Conservation (phyloP, 1,139 yeast species). For the Hyphopichia fennica region DNA sequence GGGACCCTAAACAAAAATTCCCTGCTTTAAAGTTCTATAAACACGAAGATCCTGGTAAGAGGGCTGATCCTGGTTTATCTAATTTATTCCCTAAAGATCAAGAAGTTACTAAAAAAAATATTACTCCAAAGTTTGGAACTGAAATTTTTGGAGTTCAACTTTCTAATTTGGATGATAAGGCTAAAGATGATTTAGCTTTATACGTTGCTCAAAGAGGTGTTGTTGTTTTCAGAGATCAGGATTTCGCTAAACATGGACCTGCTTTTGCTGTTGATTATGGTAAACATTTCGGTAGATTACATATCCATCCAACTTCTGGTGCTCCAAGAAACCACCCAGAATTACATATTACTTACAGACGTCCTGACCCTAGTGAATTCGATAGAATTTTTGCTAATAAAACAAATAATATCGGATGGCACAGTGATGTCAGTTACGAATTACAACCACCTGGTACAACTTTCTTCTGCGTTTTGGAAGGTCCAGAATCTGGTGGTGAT, state of each 20-base stretch:
- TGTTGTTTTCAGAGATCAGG: constrained; percentile 63
- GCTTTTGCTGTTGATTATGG: constrained; percentile 53
- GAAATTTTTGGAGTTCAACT: constrained; percentile 59
- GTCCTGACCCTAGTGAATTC: constrained; percentile 37
- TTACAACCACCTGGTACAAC: constrained; percentile 68
- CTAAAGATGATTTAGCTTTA: constrained; percentile 62
- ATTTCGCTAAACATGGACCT: constrained; percentile 57
- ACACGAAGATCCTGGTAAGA: constrained; percentile 52
- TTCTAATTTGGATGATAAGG: constrained; percentile 46
- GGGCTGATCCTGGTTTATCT: constrained; percentile 53
- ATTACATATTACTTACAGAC: constrained; percentile 59
- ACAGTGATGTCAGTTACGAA: constrained; percentile 68
- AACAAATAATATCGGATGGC: constrained; percentile 50
- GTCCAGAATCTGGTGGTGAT: constrained; percentile 68
- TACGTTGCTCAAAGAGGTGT: constrained; percentile 65
- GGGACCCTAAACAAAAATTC: constrained; percentile 47
- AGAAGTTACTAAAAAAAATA: constrained; percentile 26
- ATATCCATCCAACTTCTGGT: constrained; percentile 71
- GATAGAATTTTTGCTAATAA: constrained; percentile 31
- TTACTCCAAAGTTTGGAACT: constrained; percentile 67
- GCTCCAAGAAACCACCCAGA: constrained; percentile 59
- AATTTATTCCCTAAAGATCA: constrained; percentile 42
- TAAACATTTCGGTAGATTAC: constrained; percentile 64
- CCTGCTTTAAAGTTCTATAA: constrained; percentile 48
- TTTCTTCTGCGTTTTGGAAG: constrained; percentile 56